Conservation (phyloP, 805 yeast species). For the Grigorovia yakushimaensis region DNA sequence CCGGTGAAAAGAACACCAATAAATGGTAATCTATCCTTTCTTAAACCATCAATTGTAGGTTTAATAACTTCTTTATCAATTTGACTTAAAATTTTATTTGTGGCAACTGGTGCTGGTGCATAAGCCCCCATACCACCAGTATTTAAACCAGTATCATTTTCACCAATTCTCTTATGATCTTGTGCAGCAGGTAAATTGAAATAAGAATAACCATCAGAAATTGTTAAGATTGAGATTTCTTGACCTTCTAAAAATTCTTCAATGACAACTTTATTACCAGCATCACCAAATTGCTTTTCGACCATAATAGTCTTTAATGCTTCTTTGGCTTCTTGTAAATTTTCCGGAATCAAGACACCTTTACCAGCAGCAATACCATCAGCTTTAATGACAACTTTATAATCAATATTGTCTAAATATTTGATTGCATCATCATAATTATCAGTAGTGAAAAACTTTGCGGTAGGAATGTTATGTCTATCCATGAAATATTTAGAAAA, state of each 20-base stretch:
- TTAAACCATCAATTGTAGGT: slow-evolving; percentile 94
- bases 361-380: slow-evolving; percentile 98
- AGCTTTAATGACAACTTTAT: slow-evolving; percentile 87
- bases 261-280: slow-evolving; percentile 91
- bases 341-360: slow-evolving; percentile 89
- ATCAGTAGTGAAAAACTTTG: slow-evolving; percentile 75
- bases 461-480: slow-evolving; percentile 88
- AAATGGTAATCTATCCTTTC: slow-evolving; percentile 90
- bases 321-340: slow-evolving; percentile 70
- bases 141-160: slow-evolving; percentile 88
- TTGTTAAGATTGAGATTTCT: slow-evolving; percentile 84
- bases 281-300: slow-evolving; percentile 77
- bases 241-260: slow-evolving; percentile 97
- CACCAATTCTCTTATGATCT: slow-evolving; percentile 93
- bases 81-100: slow-evolving; percentile 56
- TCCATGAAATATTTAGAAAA: slow-evolving; percentile 92
- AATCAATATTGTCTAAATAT: slow-evolving; percentile 44
- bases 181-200: slow-evolving; percentile 94
- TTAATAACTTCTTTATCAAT: slow-evolving; percentile 69
- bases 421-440: slow-evolving; percentile 64
- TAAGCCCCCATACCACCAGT: slow-evolving; percentile 99
- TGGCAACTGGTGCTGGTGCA: slow-evolving; percentile 95
- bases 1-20: slow-evolving; percentile 95
- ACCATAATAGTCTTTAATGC: slow-evolving; percentile 88
- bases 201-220: slow-evolving; percentile 88